Evolutionary conservation across 441 rosid species (phyloP), one percentile per base, ranked within the genome.

Genomic region (Gossypium trilobum): DNA sequence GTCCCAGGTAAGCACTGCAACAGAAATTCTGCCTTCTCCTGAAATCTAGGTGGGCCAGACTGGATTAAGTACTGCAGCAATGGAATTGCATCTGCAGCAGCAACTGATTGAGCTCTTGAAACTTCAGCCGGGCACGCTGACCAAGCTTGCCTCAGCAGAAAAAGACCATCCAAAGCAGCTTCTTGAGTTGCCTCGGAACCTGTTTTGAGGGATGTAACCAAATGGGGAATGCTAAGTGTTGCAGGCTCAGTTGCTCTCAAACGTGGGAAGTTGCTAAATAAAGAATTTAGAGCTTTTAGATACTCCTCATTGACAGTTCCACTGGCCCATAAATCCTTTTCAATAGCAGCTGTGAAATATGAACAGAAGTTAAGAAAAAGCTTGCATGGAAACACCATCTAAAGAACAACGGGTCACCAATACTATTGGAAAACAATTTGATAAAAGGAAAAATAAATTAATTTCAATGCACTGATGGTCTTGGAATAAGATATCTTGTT

Each of bases 131-230:
- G 92, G 80, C 99, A 96, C 0, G 99, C 99, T 64, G 98, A 88
- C 99, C 99, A 96, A 77, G 99, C 99, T 87, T 96, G 99, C 87
- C 99, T 82, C 51, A 96, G 92, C 81, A 96, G 97, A 74, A 91
- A 88, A 74, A 96, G 92, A 1, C 97, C 84, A 79, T 96, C 98
- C 80, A 96, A 79, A 39, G 99, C 97, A 81, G 99, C 99, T 85
- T 96, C 99, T 83, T 96, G 99, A 36, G 95, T 85, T 63, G 97
- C 94, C 84, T 96, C 99, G 23, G 97, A 89, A 51, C 97, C 96
- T 39, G 96, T 84, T 86, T 93, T 96, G 57, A 96, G 97, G 73
- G 97, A 88, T 14, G 97, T 86, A 64, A 96, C 99, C 67, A 96
- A 81, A 84, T 93, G 99, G 27, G 99, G 96, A 73, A 96, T 93